Base-by-base conservation (phyloP, 768 basidiomycete species). In the Leccinum fibrillosum region DNA sequence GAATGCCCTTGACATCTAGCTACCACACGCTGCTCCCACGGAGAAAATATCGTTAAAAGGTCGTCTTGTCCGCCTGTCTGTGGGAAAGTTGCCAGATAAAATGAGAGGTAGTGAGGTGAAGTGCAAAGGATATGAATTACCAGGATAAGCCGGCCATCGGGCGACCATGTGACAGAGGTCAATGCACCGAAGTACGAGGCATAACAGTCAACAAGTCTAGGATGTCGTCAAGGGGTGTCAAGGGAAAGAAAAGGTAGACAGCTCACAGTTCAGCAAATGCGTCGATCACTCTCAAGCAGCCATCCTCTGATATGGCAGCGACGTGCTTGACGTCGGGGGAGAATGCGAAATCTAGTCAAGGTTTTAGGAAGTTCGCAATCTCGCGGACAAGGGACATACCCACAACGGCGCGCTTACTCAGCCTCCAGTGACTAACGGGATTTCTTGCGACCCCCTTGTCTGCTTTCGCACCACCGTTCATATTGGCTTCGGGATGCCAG, bases 31-130 rank as follows among this genome's bases (percentile, higher is more conserved):
- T 93, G 89, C 70, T 98, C 97, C 83, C 88, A 90, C 1, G 94
- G 94, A 0, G 95, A 94, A 71, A 93, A 92, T 59, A 99, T 90
- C 4, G 95, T 96, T 55, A 97, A 75, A 10, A 98, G 80, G 68
- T 99, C 97, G 67, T 99, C 97, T 77, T 99, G 95, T 0, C 97
- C 97, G 12, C 95, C 97, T 1, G 93, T 92, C 91, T 94, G 64
- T 19, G 57, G 39, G 52, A 62, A 6, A 60, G 57, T 48, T 48
- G 12, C 50, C 11, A 50, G 44, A 47, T 50, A 32, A 49, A 34
- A 59, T 48, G 54, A n/a, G 23, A 13, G 25, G 45, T 47, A n/a
- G 23, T 49, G 21, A 53, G 3, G 42, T 11, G 21, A 55, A 59
- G 11, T n/a, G 17, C 19, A 52, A 55, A 37, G 25, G 49, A 48